Evolutionary conservation across 768 basidiomycete species (phyloP).

Genomic region (Boletus tomentosulus): DNA sequence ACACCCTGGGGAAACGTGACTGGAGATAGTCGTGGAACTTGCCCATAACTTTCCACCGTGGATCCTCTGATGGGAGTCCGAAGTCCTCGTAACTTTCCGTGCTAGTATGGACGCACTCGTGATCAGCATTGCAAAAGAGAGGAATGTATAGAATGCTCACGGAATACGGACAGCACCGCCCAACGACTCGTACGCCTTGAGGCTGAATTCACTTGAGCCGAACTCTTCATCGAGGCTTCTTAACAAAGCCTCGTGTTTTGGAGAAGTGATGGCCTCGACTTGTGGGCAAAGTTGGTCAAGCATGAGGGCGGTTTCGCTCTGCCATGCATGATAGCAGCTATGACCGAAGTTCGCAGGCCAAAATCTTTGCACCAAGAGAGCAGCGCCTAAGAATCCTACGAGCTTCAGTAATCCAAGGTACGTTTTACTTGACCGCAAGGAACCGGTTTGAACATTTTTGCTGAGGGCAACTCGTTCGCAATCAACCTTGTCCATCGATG

Average conservation of each 20-base stretch:
- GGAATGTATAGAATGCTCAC: constrained; percentile 8
- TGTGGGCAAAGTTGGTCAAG: constrained; percentile 28
- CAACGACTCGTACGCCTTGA: constrained; percentile 30
- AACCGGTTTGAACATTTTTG: neutral
- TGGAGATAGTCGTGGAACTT: constrained; percentile 25
- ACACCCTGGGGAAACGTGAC: constrained; percentile 60
- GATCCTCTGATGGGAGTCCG: constrained; percentile 44
- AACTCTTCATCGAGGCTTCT: constrained; percentile 24
- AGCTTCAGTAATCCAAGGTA: neutral
- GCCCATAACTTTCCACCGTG: constrained; percentile 35
- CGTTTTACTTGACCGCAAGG: neutral
- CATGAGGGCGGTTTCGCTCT: neutral
- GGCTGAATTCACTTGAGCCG: constrained; percentile 23
- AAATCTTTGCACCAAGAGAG: constrained; percentile 1
- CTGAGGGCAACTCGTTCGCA: constrained; percentile 5
- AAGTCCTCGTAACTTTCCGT: constrained; percentile 53
- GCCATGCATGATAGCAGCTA: neutral
- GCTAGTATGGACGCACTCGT: constrained; percentile 25
- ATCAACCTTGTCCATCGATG: constrained; percentile 6
- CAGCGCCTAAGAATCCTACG: constrained; percentile 8
- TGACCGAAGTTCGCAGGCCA: constrained; percentile 1
- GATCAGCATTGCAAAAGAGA: neutral
- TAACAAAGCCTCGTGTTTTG: constrained; percentile 15
- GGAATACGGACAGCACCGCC: constrained; percentile 35
- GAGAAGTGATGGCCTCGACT: constrained; percentile 13